Percentiles rank a stretch among this genome's conserved stretches.
Conservation (phyloP, 225 moss, liverwort and hornwort genomes). For the Bryoerythrophyllum caledonicum region DNA sequence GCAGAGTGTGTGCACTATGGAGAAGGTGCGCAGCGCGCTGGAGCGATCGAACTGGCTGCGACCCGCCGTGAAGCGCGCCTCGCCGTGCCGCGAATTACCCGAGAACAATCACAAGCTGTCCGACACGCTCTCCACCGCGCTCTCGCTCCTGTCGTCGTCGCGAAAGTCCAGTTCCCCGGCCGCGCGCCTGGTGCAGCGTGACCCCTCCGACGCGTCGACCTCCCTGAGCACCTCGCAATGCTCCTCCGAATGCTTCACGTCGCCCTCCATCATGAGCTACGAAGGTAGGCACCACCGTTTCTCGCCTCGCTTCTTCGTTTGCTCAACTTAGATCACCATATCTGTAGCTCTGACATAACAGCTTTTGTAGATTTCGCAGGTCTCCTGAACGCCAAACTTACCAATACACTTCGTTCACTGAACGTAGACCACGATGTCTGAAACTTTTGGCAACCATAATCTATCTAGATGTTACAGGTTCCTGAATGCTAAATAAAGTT, state of each 20-base stretch:
- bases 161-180: slow-evolving; percentile 33
- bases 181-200: not conserved
- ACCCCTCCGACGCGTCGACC: not conserved
- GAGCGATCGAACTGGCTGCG: slow-evolving; percentile 47
- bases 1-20: slow-evolving; percentile 65
- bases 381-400: too few species aligned
- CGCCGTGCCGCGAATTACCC: not conserved
- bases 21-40: slow-evolving; percentile 59
- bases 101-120: not conserved
- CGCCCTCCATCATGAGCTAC: slow-evolving; percentile 75
- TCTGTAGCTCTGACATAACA: too few species aligned
- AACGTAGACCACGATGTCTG: too few species aligned
- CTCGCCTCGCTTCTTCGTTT: too few species aligned
- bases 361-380: too few species aligned
- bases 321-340: too few species aligned
- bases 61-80: slow-evolving; percentile 13
- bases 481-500: too few species aligned
- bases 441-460: too few species aligned
- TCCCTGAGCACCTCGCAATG: slow-evolving; percentile 50
- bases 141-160: slow-evolving; percentile 31
- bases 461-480: too few species aligned
- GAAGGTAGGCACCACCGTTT: slow-evolving; percentile 37
- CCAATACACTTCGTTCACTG: too few species aligned
- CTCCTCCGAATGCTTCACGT: slow-evolving; percentile 55
- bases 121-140: slow-evolving; percentile 24